Base-by-base conservation (phyloP, 768 basidiomycete species). In the Termitomyces sp. region DNA sequence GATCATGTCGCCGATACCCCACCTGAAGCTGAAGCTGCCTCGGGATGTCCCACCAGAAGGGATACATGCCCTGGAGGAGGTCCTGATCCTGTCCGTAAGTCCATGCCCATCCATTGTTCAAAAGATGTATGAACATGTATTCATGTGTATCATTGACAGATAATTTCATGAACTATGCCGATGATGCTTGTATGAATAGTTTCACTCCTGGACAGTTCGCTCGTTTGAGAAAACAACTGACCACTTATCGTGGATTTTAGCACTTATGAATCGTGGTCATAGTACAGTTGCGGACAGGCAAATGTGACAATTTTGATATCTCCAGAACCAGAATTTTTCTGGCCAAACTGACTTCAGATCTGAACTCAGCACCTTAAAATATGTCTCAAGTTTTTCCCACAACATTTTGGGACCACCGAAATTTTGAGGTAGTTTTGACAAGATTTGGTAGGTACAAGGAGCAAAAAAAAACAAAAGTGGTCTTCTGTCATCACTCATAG, bases 1-100 rank as follows among this genome's bases (percentile, higher is more conserved):
- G 79, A 81, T 61, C 56, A 48, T 22, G 78, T 82, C 52, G 60
- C 60, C 15, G 78, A 80, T 59, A 81, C 77, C 2, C 80, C 79
- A 10, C 66, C 78, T 20, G 80, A 81, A 64, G 63, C 75, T 0
- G 70, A 66, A 18, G 49, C 75, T 53, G 77, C 77, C 11, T 72
- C 56, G 35, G 77, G 75, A 35, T 48, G 33, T 61, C 73, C 71
- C 11, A 66, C 58, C 20, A 65, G 65, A 32, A 71, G 74, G 53
- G 62, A 75, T 55, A 71, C 70, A 36, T 76, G 74, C 64, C 46
- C 16, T 3, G 42, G 51, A 3, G 40, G 27, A 41, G 41, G 29
- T 7, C 25, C 32, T 13, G 51, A 52, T 41, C 32, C 32, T 13
- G 43, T 52, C 10, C 39, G 41, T 52, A 16, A 42, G 41, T 16